Evolutionary conservation across 2,329 filamentous ascomycete species (phyloP).

Genomic region (Trichoderma gracile): DNA sequence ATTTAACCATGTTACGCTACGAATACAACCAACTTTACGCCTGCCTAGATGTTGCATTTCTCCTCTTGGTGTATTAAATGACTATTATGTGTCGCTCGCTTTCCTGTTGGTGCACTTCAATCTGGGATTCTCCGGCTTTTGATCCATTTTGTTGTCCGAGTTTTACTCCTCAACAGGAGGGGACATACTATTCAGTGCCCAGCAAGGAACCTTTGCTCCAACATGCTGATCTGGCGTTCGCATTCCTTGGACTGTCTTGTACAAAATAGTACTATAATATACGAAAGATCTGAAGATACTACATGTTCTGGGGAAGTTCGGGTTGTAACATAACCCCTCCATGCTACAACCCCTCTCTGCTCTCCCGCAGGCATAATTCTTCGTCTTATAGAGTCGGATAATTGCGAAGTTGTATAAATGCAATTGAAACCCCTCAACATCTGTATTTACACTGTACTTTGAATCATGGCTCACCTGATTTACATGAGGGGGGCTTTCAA

Average conservation of each 20-base stretch:
- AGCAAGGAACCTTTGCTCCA: neutral
- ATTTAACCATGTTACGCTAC: too few relatives aligned
- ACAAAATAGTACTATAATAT: neutral
- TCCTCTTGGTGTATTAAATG: neutral
- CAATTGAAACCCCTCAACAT: neutral
- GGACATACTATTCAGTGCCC: neutral
- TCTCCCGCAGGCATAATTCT: neutral
- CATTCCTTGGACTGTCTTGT: neutral
- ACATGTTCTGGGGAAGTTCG: neutral
- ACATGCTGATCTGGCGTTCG: neutral
- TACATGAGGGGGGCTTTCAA: neutral
- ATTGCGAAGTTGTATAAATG: neutral
- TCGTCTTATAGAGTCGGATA: neutral
- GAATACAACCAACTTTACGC: too few relatives aligned
- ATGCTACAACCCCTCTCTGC: neutral
- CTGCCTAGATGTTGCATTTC: neutral
- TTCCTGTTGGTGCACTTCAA: conserved; percentile 14
- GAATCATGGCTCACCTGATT: too few relatives aligned
- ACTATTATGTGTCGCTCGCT: neutral
- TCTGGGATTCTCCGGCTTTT: neutral
- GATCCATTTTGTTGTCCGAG: neutral
- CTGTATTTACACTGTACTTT: too few relatives aligned
- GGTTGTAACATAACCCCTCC: neutral
- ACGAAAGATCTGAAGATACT: too few relatives aligned
- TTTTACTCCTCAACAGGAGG: too few relatives aligned